Evolutionary conservation across 2,329 filamentous ascomycete genomes (phyloP).

Genomic region (Tolypocladium nubicola): DNA sequence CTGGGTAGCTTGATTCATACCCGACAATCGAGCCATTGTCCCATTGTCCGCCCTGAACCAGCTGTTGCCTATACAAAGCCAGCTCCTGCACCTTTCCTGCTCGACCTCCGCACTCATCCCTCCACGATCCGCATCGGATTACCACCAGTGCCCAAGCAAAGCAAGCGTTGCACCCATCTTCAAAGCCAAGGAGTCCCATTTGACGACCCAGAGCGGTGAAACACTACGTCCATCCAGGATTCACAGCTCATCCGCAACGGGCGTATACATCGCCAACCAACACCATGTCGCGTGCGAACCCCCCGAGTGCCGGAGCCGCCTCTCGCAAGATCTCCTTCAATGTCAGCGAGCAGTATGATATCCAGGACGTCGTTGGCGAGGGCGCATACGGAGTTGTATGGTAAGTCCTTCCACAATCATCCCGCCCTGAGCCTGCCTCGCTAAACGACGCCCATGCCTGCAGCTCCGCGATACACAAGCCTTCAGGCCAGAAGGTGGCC

Average conservation of each 20-base stretch:
- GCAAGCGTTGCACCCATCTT: not conserved
- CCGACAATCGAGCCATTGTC: not conserved
- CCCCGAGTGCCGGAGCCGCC: slow-evolving; percentile 47
- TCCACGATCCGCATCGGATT: not conserved
- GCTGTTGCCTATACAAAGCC: not conserved
- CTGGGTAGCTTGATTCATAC: not conserved
- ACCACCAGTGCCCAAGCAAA: not conserved
- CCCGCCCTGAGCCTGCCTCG: not conserved
- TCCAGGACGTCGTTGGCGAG: slow-evolving; percentile 97
- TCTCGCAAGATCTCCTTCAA: slow-evolving; percentile 99
- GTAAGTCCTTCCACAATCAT: slow-evolving; percentile 42
- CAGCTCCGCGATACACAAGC: slow-evolving; percentile 95
- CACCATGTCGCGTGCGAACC: slow-evolving; percentile 45
- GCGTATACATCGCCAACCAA: not conserved
- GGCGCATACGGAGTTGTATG: slow-evolving; percentile 98
- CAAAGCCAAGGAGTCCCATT: not conserved
- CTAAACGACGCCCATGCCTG: not conserved
- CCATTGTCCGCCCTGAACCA: not conserved
- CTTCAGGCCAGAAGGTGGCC: slow-evolving; percentile 93
- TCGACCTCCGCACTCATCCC: not conserved
- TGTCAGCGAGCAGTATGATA: slow-evolving; percentile 98
- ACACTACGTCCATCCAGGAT: not conserved
- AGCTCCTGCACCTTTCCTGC: not conserved
- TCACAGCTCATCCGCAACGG: slow-evolving; percentile 1
- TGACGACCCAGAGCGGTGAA: not conserved